These are phyloP conservation scores for Kluyveromyces siamensis DNA, from an alignment of 805 yeast genomes.

Conservation along the genomic window DNA sequence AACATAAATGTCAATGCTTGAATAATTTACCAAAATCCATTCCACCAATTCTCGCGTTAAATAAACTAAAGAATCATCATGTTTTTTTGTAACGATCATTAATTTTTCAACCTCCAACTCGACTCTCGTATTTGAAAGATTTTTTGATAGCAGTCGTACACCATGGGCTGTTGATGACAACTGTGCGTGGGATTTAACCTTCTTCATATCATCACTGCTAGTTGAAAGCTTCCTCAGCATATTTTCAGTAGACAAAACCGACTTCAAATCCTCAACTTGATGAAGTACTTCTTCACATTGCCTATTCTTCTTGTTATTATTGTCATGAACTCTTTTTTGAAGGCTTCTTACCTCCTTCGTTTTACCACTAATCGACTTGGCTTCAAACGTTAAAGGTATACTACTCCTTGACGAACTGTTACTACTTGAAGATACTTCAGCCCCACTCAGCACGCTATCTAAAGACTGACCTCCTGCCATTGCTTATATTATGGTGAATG, in stretches of 20 bases:
- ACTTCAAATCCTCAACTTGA: neutral
- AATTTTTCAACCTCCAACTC: slow-evolving; percentile 61
- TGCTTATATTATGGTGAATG: neutral
- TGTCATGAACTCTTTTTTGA: neutral
- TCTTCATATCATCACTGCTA: slow-evolving; percentile 36
- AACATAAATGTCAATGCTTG: slow-evolving; percentile 50
- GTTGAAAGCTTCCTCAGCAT: slow-evolving; percentile 13
- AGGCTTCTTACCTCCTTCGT: neutral
- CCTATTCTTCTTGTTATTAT: neutral
- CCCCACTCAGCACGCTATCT: slow-evolving; percentile 1
- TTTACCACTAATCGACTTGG: neutral
- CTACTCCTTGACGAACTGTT: slow-evolving; percentile 4
- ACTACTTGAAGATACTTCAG: neutral
- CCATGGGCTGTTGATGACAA: slow-evolving; percentile 76
- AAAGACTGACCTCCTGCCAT: slow-evolving; percentile 1
- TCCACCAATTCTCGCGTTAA: slow-evolving; percentile 72
- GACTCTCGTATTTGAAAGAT: slow-evolving; percentile 60
- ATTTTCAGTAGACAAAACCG: slow-evolving; percentile 3
- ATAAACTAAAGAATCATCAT: slow-evolving; percentile 69
- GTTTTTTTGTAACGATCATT: slow-evolving; percentile 81
- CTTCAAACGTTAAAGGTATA: slow-evolving; percentile 2
- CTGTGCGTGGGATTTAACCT: slow-evolving; percentile 62
- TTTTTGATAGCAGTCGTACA: slow-evolving; percentile 65
- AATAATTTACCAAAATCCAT: slow-evolving; percentile 48
- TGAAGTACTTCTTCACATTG: neutral